Conservation (phyloP, 2,329 filamentous ascomycete genomes). For the Paradendryphiella salina region DNA sequence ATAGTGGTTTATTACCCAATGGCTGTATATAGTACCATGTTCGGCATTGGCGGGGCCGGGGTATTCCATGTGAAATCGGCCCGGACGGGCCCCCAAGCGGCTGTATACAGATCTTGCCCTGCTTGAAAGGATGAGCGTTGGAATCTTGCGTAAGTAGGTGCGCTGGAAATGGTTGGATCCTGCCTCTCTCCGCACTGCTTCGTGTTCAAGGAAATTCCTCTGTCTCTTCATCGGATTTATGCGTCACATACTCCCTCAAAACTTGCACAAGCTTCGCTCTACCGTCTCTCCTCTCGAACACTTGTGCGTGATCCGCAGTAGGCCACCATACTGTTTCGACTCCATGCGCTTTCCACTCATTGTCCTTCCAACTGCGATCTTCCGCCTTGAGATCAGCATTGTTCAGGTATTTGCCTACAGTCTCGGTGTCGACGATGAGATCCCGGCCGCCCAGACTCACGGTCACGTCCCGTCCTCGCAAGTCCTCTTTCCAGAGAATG, state of each 20-base stretch:
- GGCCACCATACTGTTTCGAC: conserved; percentile 65
- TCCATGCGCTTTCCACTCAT: conserved; percentile 47
- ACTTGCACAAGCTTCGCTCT: conserved; percentile 31
- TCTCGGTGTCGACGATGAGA: conserved; percentile 65
- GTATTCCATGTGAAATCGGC: conserved; percentile 2
- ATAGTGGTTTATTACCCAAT: not conserved
- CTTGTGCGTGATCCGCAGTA: conserved; percentile 66
- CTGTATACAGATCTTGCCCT: not conserved
- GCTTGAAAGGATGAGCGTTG: not conserved
- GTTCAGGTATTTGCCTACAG: conserved; percentile 62
- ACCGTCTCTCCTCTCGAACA: conserved; percentile 37
- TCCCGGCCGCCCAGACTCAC: conserved; percentile 64
- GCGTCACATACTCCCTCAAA: conserved; percentile 32
- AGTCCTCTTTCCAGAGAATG: conserved; percentile 69
- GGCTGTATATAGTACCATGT: conserved; percentile 12
- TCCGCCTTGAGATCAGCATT: conserved; percentile 41
- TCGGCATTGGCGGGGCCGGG: conserved; percentile 34
- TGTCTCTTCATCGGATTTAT: conserved; percentile 8
- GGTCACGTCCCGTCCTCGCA: conserved; percentile 55
- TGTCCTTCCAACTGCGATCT: conserved; percentile 37
- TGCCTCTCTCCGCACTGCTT: not conserved
- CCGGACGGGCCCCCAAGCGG: conserved; percentile 29
- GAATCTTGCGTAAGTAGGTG: not conserved
- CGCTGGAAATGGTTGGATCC: not conserved
- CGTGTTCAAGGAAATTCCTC: conserved; percentile 2